Evolutionary conservation across 2,329 filamentous ascomycete species (phyloP), one percentile per base, ranked within the genome.

Genomic region (Microsporum canis): DNA sequence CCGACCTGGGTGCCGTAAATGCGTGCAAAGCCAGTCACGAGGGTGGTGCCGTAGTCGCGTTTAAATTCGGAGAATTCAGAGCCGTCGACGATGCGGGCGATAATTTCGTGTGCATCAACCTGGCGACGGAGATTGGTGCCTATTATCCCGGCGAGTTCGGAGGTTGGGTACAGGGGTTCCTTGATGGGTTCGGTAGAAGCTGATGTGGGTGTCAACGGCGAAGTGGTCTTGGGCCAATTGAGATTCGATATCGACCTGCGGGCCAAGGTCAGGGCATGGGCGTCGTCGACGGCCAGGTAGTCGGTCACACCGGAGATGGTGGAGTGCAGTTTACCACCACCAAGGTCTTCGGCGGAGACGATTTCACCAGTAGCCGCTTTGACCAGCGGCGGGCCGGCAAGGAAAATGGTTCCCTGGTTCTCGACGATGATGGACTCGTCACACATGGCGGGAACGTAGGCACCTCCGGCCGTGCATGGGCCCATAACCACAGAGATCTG

Each of bases 401-500:
- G 84, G 79, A 97, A 99, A 71, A 99, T 96, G 67, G 95, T 91
- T n/a, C 92, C 92, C 73, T 96, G 91, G 59, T 91, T 88, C 70
- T 90, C 85, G 43, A 97, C 94, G 65, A 99, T 97, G 74, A 99
- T 96, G 71, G 85, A 91, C 80, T 97, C 94, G 72, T 97, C 94
- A 63, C 88, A 92, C 92, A 99, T 97, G 69, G 89, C 90, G 8
- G 92, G 92, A 8, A 97, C 91, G 72, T 99, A 97, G 29, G 92
- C 92, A 56, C 92, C 92, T 58, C 92, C 92, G 1, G 92, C 92
- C 0, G 94, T 99, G 76, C 94, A 99, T 49, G 92, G 89, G 0
- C 92, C 92, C 92, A 99, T 96, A 55, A 99, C 92, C 1, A 96
- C 90, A 7, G 89, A 87, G 67, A 99, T 88, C 71, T 97, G 92